Evolutionary conservation across 2,329 filamentous ascomycete species (phyloP), one percentile per base, ranked within the genome.

Genomic region (Pseudopithomyces maydicus): DNA sequence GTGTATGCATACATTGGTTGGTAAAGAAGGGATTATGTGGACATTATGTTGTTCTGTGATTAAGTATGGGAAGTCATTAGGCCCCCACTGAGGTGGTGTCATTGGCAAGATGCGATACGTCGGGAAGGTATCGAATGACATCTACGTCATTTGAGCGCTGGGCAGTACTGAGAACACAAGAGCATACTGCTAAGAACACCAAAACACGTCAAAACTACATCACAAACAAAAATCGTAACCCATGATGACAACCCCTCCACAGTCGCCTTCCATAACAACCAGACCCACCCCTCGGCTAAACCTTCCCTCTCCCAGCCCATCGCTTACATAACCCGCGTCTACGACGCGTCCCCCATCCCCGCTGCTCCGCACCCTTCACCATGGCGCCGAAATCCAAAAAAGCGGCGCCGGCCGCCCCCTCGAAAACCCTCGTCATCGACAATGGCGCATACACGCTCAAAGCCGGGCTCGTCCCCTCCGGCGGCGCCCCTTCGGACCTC

Each of bases 391-490:
- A 74, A 63, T 65, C 69, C 2, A 69, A 59, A n/a, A 74, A 73
- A 52, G 62, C 62, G 3, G 59, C 59, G 8, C 44, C 67, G 2
- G 44, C 59, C 4, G 58, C 61, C 23, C 65, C 66, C 14, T 57
- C 53, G 20, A 63, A 72, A 32, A 97, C 93, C 0, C 87, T 99
- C 52, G 84, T 99, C 44, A 82, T 99, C 70, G 95, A 99, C 80
- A 97, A 98, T 80, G 95, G 95, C 73, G 93, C 89, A 42, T 89
- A 91, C 77, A 93, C 88, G 6, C 85, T 99, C 75, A 99, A 99
- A 79, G 92, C 93, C 15, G 95, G 95, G 52, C 89, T 94, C 67
- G 86, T 78, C 3, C 43, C 67, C 2, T 45, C 56, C 19, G 26
- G 71, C 1, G 75, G n/a, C n/a, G n/a, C n/a, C n/a, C n/a, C 79